These are phyloP conservation scores for Verticillium longisporum DNA, from an alignment of 2,329 filamentous ascomycete genomes.

Conservation along the genomic window DNA sequence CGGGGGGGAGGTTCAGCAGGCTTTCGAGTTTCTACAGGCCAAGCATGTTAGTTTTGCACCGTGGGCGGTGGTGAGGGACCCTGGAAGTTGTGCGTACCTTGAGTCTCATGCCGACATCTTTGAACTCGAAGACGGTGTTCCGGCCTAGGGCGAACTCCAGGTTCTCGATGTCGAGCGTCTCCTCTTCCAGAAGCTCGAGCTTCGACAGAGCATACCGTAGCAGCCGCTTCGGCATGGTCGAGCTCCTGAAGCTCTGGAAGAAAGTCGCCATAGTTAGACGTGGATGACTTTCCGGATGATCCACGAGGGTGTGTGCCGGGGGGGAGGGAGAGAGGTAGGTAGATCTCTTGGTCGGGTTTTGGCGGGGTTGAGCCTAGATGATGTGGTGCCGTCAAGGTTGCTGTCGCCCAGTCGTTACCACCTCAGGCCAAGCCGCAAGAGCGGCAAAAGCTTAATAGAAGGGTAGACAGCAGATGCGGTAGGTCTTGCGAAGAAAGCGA, in stretches of 20 bases:
- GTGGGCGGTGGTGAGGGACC: too few relatives aligned
- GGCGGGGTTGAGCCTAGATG: neutral
- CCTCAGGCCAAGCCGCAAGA: neutral
- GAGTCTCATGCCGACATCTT: slow-evolving; percentile 75
- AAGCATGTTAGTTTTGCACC: neutral
- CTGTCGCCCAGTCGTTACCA: neutral
- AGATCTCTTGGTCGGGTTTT: neutral
- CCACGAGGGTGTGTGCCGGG: neutral
- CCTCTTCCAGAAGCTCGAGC: slow-evolving; percentile 80
- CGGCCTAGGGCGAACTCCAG: slow-evolving; percentile 78
- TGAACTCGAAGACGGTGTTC: slow-evolving; percentile 76
- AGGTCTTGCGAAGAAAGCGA: neutral
- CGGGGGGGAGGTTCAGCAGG: slow-evolving; percentile 66
- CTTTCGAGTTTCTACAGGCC: slow-evolving; percentile 68
- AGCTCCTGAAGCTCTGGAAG: slow-evolving; percentile 56
- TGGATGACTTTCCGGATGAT: neutral
- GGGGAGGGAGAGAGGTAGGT: neutral
- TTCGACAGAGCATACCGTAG: slow-evolving; percentile 79
- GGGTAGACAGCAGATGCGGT: neutral
- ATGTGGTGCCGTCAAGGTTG: neutral
- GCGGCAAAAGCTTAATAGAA: neutral
- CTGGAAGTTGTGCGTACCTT: slow-evolving; percentile 45
- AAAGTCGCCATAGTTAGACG: slow-evolving; percentile 58
- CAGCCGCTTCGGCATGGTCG: slow-evolving; percentile 82
- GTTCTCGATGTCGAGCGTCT: slow-evolving; percentile 78